phyloP scores from a whole-genome alignment of 345 rosid genomes.

The Conringia planisiliqua region DNA sequence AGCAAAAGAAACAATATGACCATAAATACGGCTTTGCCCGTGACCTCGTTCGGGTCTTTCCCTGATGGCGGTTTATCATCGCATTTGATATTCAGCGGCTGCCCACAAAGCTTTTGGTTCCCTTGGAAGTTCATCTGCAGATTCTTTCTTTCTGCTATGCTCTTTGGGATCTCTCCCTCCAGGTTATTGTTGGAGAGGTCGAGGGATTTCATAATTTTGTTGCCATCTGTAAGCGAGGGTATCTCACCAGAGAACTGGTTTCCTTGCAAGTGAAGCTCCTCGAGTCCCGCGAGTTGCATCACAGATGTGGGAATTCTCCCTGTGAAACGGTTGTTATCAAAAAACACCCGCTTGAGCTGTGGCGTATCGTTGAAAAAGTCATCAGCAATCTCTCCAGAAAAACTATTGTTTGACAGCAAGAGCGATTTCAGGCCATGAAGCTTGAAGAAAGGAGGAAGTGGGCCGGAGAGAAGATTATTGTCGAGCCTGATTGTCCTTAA shows the following conservation, averaged over 20 bases:
- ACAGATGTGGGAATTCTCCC: slow-evolving; percentile 59
- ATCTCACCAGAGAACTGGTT: slow-evolving; percentile 68
- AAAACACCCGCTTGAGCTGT: slow-evolving; percentile 55
- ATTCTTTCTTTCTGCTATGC: slow-evolving; percentile 32
- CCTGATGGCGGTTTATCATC: background rate
- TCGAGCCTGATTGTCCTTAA: slow-evolving; percentile 54
- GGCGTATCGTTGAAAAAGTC: slow-evolving; percentile 50
- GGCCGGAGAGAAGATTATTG: slow-evolving; percentile 55
- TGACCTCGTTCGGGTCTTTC: background rate
- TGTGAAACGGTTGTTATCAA: slow-evolving; percentile 47
- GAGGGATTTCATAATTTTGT: slow-evolving; percentile 32
- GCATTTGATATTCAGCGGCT: slow-evolving; percentile 28
- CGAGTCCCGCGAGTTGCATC: slow-evolving; percentile 39
- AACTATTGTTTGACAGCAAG: slow-evolving; percentile 48
- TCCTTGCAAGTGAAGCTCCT: slow-evolving; percentile 63
- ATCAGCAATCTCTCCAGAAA: slow-evolving; percentile 54
- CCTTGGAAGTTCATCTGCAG: slow-evolving; percentile 40
- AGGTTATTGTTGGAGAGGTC: slow-evolving; percentile 59
- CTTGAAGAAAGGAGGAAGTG: slow-evolving; percentile 57
- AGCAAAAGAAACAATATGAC: slow-evolving; percentile 18
- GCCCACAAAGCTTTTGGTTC: slow-evolving; percentile 61
- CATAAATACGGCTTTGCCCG: slow-evolving; percentile 7
- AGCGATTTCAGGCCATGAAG: slow-evolving; percentile 47
- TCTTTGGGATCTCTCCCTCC: slow-evolving; percentile 59
- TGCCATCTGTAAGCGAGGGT: slow-evolving; percentile 39